Conservation (phyloP, 2,329 filamentous ascomycete genomes). For the Emericellopsis cladophorae region DNA sequence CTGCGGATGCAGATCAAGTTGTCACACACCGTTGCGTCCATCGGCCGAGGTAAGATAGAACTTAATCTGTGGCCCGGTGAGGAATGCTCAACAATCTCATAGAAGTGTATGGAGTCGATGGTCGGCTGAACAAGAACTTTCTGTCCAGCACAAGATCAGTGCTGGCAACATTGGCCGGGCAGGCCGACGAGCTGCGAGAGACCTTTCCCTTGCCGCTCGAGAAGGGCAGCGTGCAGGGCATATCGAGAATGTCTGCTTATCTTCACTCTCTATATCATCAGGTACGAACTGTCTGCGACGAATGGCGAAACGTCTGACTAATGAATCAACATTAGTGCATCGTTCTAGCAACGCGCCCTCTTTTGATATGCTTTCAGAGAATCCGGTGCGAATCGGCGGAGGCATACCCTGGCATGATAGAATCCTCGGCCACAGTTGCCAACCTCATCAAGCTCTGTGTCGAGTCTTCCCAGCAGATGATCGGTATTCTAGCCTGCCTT, state of each 20-base stretch:
- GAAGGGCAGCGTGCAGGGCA: slow-evolving; percentile 14
- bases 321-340: slow-evolving; percentile 11
- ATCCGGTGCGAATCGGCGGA: slow-evolving; percentile 14
- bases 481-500: slow-evolving; percentile 26
- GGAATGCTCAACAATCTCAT: not conserved
- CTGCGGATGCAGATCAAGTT: slow-evolving; percentile 19
- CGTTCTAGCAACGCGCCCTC: slow-evolving; percentile 16
- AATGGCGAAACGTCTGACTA: not conserved
- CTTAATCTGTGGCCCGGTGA: not conserved
- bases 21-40: slow-evolving; percentile 14
- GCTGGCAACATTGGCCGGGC: slow-evolving; percentile 12
- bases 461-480: slow-evolving; percentile 18
- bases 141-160: slow-evolving; percentile 16
- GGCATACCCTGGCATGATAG: slow-evolving; percentile 16
- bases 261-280: slow-evolving; percentile 19
- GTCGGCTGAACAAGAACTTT: slow-evolving; percentile 16
- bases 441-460: slow-evolving; percentile 20
- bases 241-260: slow-evolving; percentile 17
- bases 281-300: slow-evolving; percentile 6
- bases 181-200: slow-evolving; percentile 16
- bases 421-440: slow-evolving; percentile 20
- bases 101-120: slow-evolving; percentile 17
- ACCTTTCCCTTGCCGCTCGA: slow-evolving; percentile 15
- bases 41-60: slow-evolving; percentile 13
- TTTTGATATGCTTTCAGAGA: slow-evolving; percentile 18